These are phyloP conservation scores for Cerrena zonata DNA, from an alignment of 1,284 basidiomycete genomes.

Conservation along the genomic window DNA sequence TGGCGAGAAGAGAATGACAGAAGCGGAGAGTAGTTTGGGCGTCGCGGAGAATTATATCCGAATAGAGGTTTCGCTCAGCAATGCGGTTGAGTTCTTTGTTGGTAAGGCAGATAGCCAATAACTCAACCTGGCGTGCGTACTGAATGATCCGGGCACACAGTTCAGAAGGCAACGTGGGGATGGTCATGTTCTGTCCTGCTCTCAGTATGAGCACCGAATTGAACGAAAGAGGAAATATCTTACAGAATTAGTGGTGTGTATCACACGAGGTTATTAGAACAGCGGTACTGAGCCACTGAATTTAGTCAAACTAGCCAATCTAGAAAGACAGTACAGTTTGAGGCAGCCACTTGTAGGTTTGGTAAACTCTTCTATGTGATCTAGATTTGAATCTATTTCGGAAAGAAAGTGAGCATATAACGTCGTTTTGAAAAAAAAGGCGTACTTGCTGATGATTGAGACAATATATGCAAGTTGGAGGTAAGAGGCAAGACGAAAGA, in stretches of 20 bases:
- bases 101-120: constrained; percentile 20
- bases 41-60: constrained; percentile 20
- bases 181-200: constrained; percentile 1
- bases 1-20: constrained; percentile 18
- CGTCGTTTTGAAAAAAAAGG: too few species aligned
- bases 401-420: too few species aligned
- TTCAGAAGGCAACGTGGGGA: constrained; percentile 11
- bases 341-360: too few species aligned
- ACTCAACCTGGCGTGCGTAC: constrained; percentile 16
- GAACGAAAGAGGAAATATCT: too few species aligned
- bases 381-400: too few species aligned
- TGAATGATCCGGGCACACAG: constrained; percentile 20
- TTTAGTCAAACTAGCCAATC: too few species aligned
- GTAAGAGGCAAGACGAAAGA: not conserved
- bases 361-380: too few species aligned
- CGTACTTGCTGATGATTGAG: not conserved
- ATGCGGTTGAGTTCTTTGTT: constrained; percentile 23
- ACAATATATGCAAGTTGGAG: not conserved
- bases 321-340: too few species aligned
- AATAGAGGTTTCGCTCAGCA: constrained; percentile 27
- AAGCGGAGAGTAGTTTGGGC: constrained; percentile 14
- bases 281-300: too few species aligned
- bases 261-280: not conserved
- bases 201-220: not conserved
- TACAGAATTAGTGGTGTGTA: not conserved